Evolutionary conservation across 2,329 filamentous ascomycete species (phyloP), one percentile per base, ranked within the genome.

Genomic region (Amauroascus niger): DNA sequence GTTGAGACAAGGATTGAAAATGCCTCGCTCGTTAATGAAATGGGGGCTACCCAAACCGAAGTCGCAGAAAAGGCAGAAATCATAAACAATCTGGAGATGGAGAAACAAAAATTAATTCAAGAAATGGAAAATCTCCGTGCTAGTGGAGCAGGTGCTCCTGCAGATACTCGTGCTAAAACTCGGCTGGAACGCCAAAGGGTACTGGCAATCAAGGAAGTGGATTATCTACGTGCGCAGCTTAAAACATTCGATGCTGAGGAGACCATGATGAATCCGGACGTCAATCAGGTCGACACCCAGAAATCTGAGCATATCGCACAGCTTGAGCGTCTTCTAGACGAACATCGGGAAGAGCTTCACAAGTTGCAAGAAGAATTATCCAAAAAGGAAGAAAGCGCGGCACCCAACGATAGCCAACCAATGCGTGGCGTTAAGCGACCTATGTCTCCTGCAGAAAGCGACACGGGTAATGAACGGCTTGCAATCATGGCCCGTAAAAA

Each of bases 181-280:
- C 81, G 93, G 30, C 73, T 96, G 0, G 91, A 98, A 62, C 79
- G 93, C 55, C 91, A 97, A 66, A 86, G 88, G 55, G 81, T 79
- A 0, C 78, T 98, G 6, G 88, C 90, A 0, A 78, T 88, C 22
- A 96, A 96, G 65, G 94, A 98, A 67, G 88, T 93, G 0, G 90
- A 96, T 61, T 95, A 95, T 66, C 78, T 98, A 6, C 86, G 93
- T 20, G 91, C 88, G 0, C 93, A 98, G 68, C 78, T 97, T 52
- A 90, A 90, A 70, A 85, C 87, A 0, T 86, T 94, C 56, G 88
- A 97, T 63, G 80, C 82, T 0, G 93, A 98, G 68, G 90, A 97
- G 63, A 81, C 82, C 51, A 90, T 90, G 0, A 86, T 96, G 72
- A 83, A 91, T 44, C 63, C 63, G 53, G 82, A 62, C 3, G 87